Conservation (phyloP, 2,329 filamentous ascomycete species). For the Curvularia hawaiiensis region DNA sequence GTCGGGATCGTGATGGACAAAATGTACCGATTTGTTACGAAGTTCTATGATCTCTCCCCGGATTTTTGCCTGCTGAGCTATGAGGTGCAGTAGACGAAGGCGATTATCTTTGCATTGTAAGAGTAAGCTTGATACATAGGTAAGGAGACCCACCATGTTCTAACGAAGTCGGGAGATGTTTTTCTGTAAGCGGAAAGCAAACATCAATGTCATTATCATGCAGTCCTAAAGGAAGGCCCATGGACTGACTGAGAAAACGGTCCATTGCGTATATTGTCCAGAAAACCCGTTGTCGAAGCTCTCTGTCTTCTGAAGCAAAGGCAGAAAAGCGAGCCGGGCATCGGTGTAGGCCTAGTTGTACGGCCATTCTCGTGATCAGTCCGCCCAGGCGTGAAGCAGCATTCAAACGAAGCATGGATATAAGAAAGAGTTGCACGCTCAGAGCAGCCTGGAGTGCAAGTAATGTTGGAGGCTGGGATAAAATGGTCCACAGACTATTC, state of each 20-base stretch:
- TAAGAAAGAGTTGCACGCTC: conserved; percentile 60
- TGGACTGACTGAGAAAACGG: conserved; percentile 60
- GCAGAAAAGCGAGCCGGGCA: conserved; percentile 60
- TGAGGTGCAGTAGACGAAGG: conserved; percentile 31
- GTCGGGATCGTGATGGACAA: conserved; percentile 52
- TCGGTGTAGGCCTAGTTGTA: conserved; percentile 63
- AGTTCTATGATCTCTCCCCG: conserved; percentile 59
- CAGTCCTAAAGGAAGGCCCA: conserved; percentile 61
- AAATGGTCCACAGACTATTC: conserved; percentile 54
- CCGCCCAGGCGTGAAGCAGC: conserved; percentile 63
- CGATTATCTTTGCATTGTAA: conserved; percentile 12
- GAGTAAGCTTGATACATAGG: background rate
- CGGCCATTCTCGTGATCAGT: conserved; percentile 60
- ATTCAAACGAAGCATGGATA: conserved; percentile 62
- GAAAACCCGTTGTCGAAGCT: conserved; percentile 59
- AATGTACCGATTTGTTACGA: conserved; percentile 58
- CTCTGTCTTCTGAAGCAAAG: conserved; percentile 55
- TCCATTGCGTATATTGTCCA: conserved; percentile 64
- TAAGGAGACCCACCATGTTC: conserved; percentile 17
- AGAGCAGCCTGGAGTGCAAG: conserved; percentile 55
- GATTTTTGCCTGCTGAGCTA: conserved; percentile 57
- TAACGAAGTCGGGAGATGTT: conserved; percentile 40
- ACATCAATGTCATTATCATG: conserved; percentile 64
- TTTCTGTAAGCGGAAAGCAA: conserved; percentile 58
- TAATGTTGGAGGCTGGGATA: conserved; percentile 56